Percentiles rank a stretch among this genome's conserved stretches.
Conservation (phyloP, 2,329 filamentous ascomycete genomes). For the Alternaria sp. region DNA sequence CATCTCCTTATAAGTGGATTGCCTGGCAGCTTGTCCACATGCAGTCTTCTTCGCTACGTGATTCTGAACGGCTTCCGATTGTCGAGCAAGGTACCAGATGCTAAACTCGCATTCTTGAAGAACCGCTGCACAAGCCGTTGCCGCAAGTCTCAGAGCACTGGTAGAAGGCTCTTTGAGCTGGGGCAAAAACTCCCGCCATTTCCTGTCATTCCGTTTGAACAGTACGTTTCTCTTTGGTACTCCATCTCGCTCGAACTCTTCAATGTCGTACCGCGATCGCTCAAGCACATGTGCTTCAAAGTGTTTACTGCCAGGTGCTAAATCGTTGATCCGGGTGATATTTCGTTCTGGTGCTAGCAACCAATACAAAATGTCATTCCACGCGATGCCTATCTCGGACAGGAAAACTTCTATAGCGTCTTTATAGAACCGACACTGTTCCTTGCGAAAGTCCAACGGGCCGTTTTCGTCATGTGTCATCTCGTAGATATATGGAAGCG, state of each 20-base stretch:
- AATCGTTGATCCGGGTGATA: constrained; percentile 23
- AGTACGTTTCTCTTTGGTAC: constrained; percentile 9
- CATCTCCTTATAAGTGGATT: constrained; percentile 31
- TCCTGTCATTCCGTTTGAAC: constrained; percentile 38
- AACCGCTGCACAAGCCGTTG: constrained; percentile 50
- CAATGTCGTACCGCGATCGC: constrained; percentile 37
- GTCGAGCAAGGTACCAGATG: constrained; percentile 54
- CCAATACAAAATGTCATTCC: constrained; percentile 52
- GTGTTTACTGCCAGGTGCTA: background rate
- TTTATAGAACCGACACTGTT: constrained; percentile 49
- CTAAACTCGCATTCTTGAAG: constrained; percentile 47
- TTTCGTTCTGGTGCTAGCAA: constrained; percentile 44
- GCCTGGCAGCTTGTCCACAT: background rate
- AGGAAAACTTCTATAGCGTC: constrained; percentile 49
- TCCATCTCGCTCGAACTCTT: constrained; percentile 22
- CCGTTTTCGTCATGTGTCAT: constrained; percentile 28
- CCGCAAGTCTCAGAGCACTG: constrained; percentile 41
- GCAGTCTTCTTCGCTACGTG: constrained; percentile 15
- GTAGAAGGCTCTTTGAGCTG: constrained; percentile 38
- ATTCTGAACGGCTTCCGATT: constrained; percentile 28
- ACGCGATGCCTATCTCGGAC: constrained; percentile 44
- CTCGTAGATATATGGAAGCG: constrained; percentile 44
- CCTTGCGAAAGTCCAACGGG: constrained; percentile 44
- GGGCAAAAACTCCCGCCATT: constrained; percentile 44
- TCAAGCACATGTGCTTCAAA: constrained; percentile 27